Base-by-base conservation (phyloP, 257 asterid genomes). In the Avicennia marina region DNA sequence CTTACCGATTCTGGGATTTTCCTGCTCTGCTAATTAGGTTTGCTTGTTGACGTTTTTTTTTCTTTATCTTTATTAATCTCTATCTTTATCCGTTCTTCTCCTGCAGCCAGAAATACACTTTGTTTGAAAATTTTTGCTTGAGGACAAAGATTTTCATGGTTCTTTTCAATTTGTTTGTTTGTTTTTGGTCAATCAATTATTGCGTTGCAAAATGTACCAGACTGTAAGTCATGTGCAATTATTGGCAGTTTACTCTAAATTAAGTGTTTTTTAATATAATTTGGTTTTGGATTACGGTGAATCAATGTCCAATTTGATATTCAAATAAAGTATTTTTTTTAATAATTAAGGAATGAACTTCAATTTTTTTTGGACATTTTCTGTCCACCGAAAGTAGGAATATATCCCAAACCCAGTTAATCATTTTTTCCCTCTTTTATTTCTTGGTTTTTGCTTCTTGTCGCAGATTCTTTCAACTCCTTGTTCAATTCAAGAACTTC, bases 401-500 rank as follows among this genome's bases (percentile, higher is more conserved):
- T 41, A 22, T 56, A 55, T 44, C 18, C 56, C 20, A 18, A 47
- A 4, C 26, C 24, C 15, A 18, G 27, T 36, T 12, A 26, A 60
- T 38, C 26, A 29, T 51, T 19, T 27, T 62, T 41, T 22, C 13
- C 29, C 5, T n/a, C n/a, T n/a, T 29, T 29, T 29, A 8, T 29
- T 29, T 8, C 34, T 4, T 29, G 16, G 7, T 6, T 20, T 49
- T 36, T 38, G 15, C 21, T 59, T 22, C 29, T 2, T 45, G n/a
- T 31, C 55, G 74, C 74, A 58, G 64, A 59, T 58, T 41, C 31
- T 39, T 64, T 57, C 62, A 63, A 58, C 33, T 63, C 40, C 55
- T 16, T 40, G 71, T 41, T 44, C 22, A 25, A 31, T 47, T 53
- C 65, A 47, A 64, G 58, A 48, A 39, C 29, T 32, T 56, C 47